Evolutionary conservation across 495 filamentous ascomycete genomes (phyloP).

Genomic region (Aspergillus leporis): DNA sequence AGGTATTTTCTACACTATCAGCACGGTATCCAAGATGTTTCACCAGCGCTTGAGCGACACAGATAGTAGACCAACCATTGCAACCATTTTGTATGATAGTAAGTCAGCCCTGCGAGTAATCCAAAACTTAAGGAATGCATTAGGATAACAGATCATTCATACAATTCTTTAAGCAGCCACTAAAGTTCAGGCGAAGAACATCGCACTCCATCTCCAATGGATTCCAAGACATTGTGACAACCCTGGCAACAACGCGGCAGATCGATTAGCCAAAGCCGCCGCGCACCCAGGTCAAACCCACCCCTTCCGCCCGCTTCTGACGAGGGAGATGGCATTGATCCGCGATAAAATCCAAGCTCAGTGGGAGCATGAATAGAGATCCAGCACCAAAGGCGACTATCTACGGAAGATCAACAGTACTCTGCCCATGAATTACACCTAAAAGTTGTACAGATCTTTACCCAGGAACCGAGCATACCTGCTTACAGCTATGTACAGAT

Average conservation of each 20-base stretch:
- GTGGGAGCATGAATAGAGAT: slow-evolving; percentile 19
- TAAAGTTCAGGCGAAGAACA: too few species aligned
- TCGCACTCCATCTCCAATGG: slow-evolving; percentile 13
- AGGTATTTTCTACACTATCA: too few species aligned
- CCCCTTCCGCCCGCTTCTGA: slow-evolving; percentile 9
- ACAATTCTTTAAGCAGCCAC: too few species aligned
- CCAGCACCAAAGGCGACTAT: slow-evolving; percentile 15
- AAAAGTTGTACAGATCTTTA: slow-evolving; percentile 14
- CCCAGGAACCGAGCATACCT: slow-evolving; percentile 17
- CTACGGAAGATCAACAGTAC: slow-evolving; percentile 16
- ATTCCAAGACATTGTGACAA: slow-evolving; percentile 8
- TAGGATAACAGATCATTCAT: too few species aligned
- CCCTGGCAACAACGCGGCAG: slow-evolving; percentile 7
- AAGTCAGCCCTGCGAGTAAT: too few species aligned
- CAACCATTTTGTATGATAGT: too few species aligned
- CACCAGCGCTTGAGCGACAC: too few species aligned
- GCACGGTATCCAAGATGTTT: neutral
- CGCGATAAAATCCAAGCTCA: slow-evolving; percentile 10
- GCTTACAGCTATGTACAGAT: slow-evolving; percentile 24
- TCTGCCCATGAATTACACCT: slow-evolving; percentile 11
- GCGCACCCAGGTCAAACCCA: slow-evolving; percentile 1
- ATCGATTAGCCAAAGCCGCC: neutral
- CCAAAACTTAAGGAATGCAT: too few species aligned
- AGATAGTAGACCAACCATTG: too few species aligned
- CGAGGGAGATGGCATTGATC: slow-evolving; percentile 10